Evolutionary conservation across 139 green algal genomes (phyloP).

Genomic region (Micromonas commoda): DNA sequence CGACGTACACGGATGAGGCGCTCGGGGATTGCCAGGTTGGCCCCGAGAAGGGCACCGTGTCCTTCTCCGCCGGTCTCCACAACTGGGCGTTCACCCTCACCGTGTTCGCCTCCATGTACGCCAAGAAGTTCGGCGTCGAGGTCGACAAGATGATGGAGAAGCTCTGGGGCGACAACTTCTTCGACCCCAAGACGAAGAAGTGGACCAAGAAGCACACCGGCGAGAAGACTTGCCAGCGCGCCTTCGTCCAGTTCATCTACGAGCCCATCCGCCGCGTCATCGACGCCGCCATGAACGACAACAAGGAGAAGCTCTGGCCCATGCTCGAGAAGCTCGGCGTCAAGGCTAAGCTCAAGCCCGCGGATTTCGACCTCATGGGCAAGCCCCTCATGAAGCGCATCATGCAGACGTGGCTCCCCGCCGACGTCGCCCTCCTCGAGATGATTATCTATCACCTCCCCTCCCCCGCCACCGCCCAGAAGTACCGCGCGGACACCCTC

Average conservation of each 20-base stretch:
- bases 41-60: constrained; percentile 95
- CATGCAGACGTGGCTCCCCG: constrained; percentile 88
- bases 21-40: constrained; percentile 95
- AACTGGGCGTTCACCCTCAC: constrained; percentile 99
- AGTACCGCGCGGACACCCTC: constrained; percentile 93
- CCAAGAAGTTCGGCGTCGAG: constrained; percentile 91
- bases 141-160: constrained; percentile 87
- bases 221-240: constrained; percentile 80
- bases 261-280: constrained; percentile 90
- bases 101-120: constrained; percentile 93
- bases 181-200: constrained; percentile 94
- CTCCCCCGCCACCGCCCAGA: constrained; percentile 72
- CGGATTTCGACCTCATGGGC: constrained; percentile 88
- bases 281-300: constrained; percentile 88
- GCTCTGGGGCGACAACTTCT: constrained; percentile 98
- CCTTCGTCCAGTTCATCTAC: constrained; percentile 98
- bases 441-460: constrained; percentile 94
- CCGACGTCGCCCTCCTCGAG: constrained; percentile 88
- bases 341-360: constrained; percentile 68
- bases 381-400: constrained; percentile 85
- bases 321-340: constrained; percentile 89
- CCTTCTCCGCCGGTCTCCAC: constrained; percentile 96
- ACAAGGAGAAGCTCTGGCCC: constrained; percentile 89
- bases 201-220: constrained; percentile 93
- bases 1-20: constrained; percentile 89